These are phyloP conservation scores for Cystoderma amianthinum DNA, from an alignment of 768 basidiomycete species.

Conservation along the genomic window DNA sequence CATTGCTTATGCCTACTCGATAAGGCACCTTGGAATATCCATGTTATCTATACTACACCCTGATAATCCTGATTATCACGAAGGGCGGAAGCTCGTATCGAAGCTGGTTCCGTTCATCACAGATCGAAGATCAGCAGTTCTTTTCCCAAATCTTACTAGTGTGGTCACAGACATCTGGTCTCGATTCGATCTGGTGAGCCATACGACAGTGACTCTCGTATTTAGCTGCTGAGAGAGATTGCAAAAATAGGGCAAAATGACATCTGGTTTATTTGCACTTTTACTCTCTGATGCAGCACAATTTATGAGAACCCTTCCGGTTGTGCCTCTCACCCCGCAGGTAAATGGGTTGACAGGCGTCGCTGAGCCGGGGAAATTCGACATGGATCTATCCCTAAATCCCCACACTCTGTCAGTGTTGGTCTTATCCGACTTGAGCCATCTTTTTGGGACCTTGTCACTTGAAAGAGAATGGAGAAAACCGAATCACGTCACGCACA, in stretches of 20 bases:
- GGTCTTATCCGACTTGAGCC: constrained; percentile 48
- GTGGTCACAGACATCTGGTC: constrained; percentile 65
- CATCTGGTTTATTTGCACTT: constrained; percentile 37
- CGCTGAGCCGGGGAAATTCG: not conserved
- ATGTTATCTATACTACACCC: constrained; percentile 39
- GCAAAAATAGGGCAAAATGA: constrained; percentile 26
- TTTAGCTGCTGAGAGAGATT: constrained; percentile 2
- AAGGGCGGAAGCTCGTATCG: constrained; percentile 40
- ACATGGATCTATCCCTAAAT: constrained; percentile 21
- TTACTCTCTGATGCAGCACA: constrained; percentile 49
- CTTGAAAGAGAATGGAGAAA: constrained; percentile 3
- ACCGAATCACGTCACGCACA: constrained; percentile 41
- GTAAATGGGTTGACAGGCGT: not conserved
- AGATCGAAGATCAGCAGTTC: constrained; percentile 49
- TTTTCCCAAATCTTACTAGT: constrained; percentile 41
- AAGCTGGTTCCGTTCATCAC: constrained; percentile 58
- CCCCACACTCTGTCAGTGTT: constrained; percentile 34
- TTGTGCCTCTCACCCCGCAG: constrained; percentile 13
- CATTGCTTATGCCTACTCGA: constrained; percentile 61
- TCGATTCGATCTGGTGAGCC: constrained; percentile 48
- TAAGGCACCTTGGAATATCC: constrained; percentile 54
- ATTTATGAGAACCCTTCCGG: constrained; percentile 44
- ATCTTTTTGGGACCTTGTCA: constrained; percentile 25
- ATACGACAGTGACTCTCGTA: constrained; percentile 3
- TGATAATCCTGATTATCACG: constrained; percentile 35